These are phyloP conservation scores for Penium margaritaceum DNA, from an alignment of 139 green algal species.

Conservation along the genomic window DNA sequence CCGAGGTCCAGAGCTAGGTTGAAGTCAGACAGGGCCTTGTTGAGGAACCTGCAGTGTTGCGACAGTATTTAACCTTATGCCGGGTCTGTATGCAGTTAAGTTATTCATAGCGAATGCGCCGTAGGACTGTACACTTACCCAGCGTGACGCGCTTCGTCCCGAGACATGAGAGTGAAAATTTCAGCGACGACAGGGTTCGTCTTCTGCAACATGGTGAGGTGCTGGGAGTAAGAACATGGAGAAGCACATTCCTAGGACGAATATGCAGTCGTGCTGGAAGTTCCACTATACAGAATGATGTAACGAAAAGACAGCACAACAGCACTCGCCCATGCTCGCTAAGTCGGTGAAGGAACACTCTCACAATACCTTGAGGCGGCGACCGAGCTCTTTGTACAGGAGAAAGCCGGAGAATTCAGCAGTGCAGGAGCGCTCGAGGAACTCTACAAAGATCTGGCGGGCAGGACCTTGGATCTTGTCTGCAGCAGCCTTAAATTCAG, in stretches of 20 bases:
- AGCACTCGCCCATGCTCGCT: no score
- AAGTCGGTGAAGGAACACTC: no score
- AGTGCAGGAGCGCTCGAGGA: slow-evolving; percentile 96
- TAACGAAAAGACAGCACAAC: no score
- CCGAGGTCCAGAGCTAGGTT: slow-evolving; percentile 91
- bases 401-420: slow-evolving; percentile 98
- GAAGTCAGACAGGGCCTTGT: slow-evolving; percentile 92
- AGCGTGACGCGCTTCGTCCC: slow-evolving; percentile 94
- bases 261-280: no score
- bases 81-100: no score
- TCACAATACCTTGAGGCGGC: slow-evolving; percentile 73
- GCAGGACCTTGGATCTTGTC: slow-evolving; percentile 75
- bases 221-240: no score
- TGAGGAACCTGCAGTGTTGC: slow-evolving; percentile 70
- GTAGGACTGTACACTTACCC: slow-evolving; percentile 60
- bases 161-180: slow-evolving; percentile 95
- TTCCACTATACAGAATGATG: no score
- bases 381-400: slow-evolving; percentile 98
- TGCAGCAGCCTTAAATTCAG: slow-evolving; percentile 84
- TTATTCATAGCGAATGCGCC: no score
- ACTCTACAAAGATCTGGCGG: slow-evolving; percentile 96
- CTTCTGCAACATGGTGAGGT: no score
- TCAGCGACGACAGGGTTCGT: slow-evolving; percentile 81
- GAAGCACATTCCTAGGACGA: no score
- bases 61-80: not conserved